These are phyloP conservation scores for Schwanniomyces yamadae DNA, from an alignment of 805 yeast species.

Conservation along the genomic window DNA sequence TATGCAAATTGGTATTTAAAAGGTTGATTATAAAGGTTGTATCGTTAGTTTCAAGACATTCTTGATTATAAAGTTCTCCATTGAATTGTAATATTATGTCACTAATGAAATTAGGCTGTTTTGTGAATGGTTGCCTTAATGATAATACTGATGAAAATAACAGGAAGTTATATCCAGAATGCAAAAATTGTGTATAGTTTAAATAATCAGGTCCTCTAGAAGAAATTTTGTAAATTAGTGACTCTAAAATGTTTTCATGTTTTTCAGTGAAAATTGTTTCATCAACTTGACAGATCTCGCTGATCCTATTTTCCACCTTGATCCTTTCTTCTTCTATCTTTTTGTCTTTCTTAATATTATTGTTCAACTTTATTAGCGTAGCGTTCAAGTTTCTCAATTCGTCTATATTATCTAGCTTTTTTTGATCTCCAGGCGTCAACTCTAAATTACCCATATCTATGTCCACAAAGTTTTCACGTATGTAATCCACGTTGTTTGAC, in stretches of 20 bases:
- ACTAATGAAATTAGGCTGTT: slow-evolving; percentile 58
- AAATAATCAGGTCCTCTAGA: slow-evolving; percentile 66
- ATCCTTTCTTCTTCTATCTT: slow-evolving; percentile 10
- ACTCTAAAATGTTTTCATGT: slow-evolving; percentile 21
- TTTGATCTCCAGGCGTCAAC: slow-evolving; percentile 17
- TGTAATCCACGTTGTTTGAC: slow-evolving; percentile 8
- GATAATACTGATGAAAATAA: slow-evolving; percentile 74
- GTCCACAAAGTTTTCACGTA: slow-evolving; percentile 8
- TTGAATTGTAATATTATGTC: slow-evolving; percentile 66
- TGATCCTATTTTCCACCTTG: slow-evolving; percentile 14
- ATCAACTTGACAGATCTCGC: slow-evolving; percentile 7
- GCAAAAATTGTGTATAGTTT: slow-evolving; percentile 13
- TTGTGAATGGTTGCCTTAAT: slow-evolving; percentile 71
- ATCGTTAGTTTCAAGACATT: slow-evolving; percentile 57
- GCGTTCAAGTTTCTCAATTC: slow-evolving; percentile 25
- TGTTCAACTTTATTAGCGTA: slow-evolving; percentile 23
- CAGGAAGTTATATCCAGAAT: slow-evolving; percentile 22
- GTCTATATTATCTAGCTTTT: slow-evolving; percentile 28
- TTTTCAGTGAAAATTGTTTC: slow-evolving; percentile 4
- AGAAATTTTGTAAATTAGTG: slow-evolving; percentile 44
- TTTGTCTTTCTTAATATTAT: slow-evolving; percentile 23
- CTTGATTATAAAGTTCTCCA: slow-evolving; percentile 80
- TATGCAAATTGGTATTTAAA: slow-evolving; percentile 23
- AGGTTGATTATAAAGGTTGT: slow-evolving; percentile 50
- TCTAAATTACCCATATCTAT: slow-evolving; percentile 8